Conservation (phyloP, 352 stramenopile genomes). For the Phytophthora podocarpi region DNA sequence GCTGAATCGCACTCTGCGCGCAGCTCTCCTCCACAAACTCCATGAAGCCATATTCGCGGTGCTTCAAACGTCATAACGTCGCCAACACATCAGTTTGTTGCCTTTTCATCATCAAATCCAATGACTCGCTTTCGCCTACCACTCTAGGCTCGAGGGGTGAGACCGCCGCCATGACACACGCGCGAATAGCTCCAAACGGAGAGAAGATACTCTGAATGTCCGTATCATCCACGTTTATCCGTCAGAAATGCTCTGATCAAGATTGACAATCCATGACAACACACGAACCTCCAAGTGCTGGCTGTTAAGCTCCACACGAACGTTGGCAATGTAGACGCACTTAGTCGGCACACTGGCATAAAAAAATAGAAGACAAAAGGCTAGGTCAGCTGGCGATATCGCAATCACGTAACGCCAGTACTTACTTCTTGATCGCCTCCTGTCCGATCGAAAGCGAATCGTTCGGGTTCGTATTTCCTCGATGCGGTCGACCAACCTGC, state of each 20-base stretch:
- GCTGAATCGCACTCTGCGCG: constrained; percentile 72
- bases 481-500: constrained; percentile 77
- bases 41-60: constrained; percentile 80
- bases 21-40: constrained; percentile 69
- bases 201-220: constrained; percentile 73
- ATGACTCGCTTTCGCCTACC: constrained; percentile 31
- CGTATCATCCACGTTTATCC: background rate
- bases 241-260: background rate
- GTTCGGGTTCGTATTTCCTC: constrained; percentile 67
- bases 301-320: constrained; percentile 77
- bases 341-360: constrained; percentile 63
- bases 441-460: constrained; percentile 70
- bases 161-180: constrained; percentile 68
- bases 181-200: constrained; percentile 68
- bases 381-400: background rate
- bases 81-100: background rate
- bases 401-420: background rate
- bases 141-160: constrained; percentile 59
- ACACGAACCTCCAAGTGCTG: constrained; percentile 69
- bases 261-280: background rate
- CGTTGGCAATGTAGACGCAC: constrained; percentile 74
- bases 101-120: background rate
- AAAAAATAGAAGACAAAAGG: constrained; percentile 1
- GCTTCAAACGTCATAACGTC: constrained; percentile 28
- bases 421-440: constrained; percentile 80